Base-by-base conservation (phyloP, 306 rosid genomes). In the Morella rubra region DNA sequence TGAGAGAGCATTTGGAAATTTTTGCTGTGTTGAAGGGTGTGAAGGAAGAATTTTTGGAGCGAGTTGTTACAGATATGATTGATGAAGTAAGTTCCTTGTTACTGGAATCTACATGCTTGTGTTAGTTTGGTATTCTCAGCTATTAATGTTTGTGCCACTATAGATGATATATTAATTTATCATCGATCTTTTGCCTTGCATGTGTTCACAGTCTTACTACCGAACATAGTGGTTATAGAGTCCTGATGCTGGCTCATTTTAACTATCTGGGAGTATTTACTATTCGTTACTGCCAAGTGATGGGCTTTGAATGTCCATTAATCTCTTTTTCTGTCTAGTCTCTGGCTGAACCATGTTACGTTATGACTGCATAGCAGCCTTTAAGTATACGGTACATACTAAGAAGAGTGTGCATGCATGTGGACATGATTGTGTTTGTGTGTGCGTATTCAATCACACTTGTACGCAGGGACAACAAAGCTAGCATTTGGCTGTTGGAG, bases 1-100 rank as follows among this genome's bases (percentile, higher is more conserved):
- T 94, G 82, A 87, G 84, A 84, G 98, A 94, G 77, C 97, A 94
- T 87, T 91, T 94, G 76, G 97, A 94, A 88, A 86, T 94, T 71
- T 94, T 92, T 79, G 97, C 96, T 11, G 60, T 74, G 65, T 83
- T 94, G 86, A 94, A 94, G 83, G 98, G 98, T 71, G 98, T 88
- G 75, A 80, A 88, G 70, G 96, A 89, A 88, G 96, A 89, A 56
- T 69, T 82, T 66, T 24, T 90, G 71, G 88, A 90, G 78, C 76
- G 77, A 32, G 90, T 71, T 69, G 93, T 94, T 77, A 76, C 82
- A 58, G 84, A 86, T 83, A 92, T 94, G 98, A 91, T 86, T 62
- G 91, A 94, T 86, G 96, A 94, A 89, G 98, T 94, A 77, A 87
- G 96, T 79, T 81, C 10, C 54, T 81, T 49, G 44, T 58, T 24